phyloP scores from a whole-genome alignment of 441 rosid genomes.

The Iberis amara region DNA sequence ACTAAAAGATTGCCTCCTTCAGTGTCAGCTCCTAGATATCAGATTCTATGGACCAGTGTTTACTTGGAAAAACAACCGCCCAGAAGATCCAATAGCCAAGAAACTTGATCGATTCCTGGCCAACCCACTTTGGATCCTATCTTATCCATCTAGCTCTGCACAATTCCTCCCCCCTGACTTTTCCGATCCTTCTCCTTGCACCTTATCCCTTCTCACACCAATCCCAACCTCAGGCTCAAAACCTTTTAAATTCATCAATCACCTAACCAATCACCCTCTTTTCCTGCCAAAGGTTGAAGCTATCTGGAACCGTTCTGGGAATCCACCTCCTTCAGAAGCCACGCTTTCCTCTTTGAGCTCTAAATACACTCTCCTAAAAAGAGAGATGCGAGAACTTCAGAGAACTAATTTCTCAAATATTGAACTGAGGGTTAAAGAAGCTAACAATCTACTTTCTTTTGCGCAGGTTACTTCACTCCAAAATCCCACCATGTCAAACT shows the following conservation, averaged over 20 bases:
- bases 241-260: not conserved
- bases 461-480: too few relatives aligned
- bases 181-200: not conserved
- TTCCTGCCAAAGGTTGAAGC: too few relatives aligned
- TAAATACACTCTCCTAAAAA: too few relatives aligned
- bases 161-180: not conserved
- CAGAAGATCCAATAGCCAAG: not conserved
- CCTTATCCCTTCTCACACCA: not conserved
- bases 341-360: too few relatives aligned
- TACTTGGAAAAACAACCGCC: not conserved
- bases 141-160: not conserved
- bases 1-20: not conserved
- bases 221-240: not conserved
- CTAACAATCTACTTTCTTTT: too few relatives aligned
- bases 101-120: not conserved
- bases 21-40: not conserved
- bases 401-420: too few relatives aligned
- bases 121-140: not conserved
- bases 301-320: too few relatives aligned
- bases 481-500: too few relatives aligned
- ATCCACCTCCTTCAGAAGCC: too few relatives aligned
- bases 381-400: too few relatives aligned
- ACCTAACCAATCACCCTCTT: not conserved
- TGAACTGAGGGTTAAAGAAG: too few relatives aligned
- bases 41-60: not conserved